phyloP scores from a whole-genome alignment of 345 rosid species.

The Cardamine resedifolia region DNA sequence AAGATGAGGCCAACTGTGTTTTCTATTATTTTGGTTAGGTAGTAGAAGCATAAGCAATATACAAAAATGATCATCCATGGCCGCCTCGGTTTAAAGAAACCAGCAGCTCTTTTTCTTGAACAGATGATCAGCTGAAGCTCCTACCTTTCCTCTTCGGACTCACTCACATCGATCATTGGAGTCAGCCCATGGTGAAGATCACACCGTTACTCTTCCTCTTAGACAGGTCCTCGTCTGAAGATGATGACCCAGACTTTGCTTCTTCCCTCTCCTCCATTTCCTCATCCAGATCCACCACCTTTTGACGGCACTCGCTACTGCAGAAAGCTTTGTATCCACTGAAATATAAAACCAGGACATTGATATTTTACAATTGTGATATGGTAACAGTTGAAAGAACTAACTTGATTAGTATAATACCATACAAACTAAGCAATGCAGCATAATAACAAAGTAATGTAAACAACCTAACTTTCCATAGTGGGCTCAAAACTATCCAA shows the following conservation, averaged over 20 bases:
- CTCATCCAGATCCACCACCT: conserved; percentile 56
- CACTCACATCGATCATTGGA: conserved; percentile 28
- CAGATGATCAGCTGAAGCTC: conserved; percentile 40
- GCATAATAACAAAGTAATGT: neutral
- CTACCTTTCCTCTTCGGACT: conserved; percentile 30
- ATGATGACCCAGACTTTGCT: conserved; percentile 7
- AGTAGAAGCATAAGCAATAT: conserved; percentile 41
- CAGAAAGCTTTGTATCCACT: conserved; percentile 90
- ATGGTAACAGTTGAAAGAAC: neutral
- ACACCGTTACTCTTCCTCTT: conserved; percentile 32
- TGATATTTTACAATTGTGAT: neutral
- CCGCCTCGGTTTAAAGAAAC: conserved; percentile 34
- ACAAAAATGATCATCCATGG: conserved; percentile 42
- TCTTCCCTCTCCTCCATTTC: conserved; percentile 40
- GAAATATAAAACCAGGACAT: conserved; percentile 33
- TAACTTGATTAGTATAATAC: neutral
- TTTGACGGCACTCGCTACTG: conserved; percentile 62
- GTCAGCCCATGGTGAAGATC: conserved; percentile 26
- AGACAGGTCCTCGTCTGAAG: conserved; percentile 22
- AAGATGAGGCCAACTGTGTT: conserved; percentile 23
- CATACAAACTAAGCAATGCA: neutral
- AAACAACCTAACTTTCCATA: neutral
- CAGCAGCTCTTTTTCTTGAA: conserved; percentile 34
- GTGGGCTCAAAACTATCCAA: neutral
- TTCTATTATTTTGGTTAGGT: neutral